Conservation (phyloP, 257 asterid genomes). For the Prunella vulgaris region DNA sequence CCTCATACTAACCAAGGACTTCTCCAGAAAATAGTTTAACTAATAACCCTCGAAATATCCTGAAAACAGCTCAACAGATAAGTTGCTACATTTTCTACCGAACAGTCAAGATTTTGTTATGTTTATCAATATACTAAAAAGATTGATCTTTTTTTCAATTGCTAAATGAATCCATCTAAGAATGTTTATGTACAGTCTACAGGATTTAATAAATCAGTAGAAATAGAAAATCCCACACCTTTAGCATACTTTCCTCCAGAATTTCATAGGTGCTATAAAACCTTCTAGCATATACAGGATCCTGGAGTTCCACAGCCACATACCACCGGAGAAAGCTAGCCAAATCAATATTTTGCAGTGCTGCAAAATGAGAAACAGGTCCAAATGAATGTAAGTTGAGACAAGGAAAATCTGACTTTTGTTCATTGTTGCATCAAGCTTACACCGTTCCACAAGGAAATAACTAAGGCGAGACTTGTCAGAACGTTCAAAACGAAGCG, state of each 20-base stretch:
- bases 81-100: neutral
- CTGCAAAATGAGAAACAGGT: constrained; percentile 40
- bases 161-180: neutral
- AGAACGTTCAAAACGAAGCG: constrained; percentile 96
- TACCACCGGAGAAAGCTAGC: constrained; percentile 99
- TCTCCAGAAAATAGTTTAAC: constrained; percentile 8
- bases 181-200: neutral
- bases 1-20: neutral
- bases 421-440: constrained; percentile 32
- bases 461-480: constrained; percentile 89
- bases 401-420: constrained; percentile 10
- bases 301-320: constrained; percentile 97
- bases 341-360: constrained; percentile 79
- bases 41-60: neutral
- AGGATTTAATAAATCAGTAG: neutral
- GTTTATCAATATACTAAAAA: constrained; percentile 6
- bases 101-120: constrained; percentile 3
- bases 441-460: constrained; percentile 96
- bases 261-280: constrained; percentile 84
- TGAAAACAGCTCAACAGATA: neutral
- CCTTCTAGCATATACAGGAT: constrained; percentile 86
- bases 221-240: constrained; percentile 44
- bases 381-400: neutral
- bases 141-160: neutral
- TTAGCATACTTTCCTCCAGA: constrained; percentile 84